A percentile compares a stretch with the other conserved stretches of the same genome.
phyloP scores from a whole-genome alignment of 345 rosid genomes.

The Ceriops decandra region DNA sequence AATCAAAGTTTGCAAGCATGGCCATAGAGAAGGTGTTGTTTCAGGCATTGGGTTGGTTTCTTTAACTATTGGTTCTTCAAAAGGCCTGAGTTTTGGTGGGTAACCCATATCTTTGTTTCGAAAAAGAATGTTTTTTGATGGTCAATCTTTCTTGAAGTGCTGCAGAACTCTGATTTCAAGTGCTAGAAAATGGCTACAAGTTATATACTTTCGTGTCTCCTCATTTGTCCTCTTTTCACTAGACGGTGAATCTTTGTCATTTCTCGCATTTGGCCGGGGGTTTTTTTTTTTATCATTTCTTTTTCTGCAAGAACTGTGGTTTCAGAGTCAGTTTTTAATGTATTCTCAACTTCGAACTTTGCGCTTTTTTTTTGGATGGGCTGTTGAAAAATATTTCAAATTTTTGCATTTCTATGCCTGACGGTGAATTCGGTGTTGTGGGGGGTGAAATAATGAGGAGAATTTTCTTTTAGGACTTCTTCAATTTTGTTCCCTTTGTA shows the following conservation, averaged over 20 bases:
- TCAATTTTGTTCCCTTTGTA: background rate
- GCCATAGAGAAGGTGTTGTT: slow-evolving; percentile 23
- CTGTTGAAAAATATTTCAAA: background rate
- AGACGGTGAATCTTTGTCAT: background rate
- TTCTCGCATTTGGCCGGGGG: background rate
- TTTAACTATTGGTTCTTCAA: slow-evolving; percentile 23
- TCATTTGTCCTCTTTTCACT: background rate
- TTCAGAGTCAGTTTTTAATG: background rate
- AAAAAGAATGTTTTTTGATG: background rate
- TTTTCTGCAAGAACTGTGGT: background rate
- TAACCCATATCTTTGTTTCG: slow-evolving; percentile 14
- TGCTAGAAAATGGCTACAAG: background rate
- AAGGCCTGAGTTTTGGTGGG: slow-evolving; percentile 33
- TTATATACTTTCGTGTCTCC: background rate
- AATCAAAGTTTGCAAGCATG: slow-evolving; percentile 5
- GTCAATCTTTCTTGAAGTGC: slow-evolving; percentile 13
- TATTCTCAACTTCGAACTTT: background rate
- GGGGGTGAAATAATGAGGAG: too few species aligned
- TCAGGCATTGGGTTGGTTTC: slow-evolving; percentile 27
- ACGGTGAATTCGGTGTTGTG: background rate
- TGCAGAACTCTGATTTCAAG: background rate
- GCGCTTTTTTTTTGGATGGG: too few species aligned
- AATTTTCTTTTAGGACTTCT: background rate
- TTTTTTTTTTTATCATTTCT: background rate
- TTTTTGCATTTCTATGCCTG: background rate